phyloP scores from a whole-genome alignment of 805 yeast species.

The Suhomyces faveliae region DNA sequence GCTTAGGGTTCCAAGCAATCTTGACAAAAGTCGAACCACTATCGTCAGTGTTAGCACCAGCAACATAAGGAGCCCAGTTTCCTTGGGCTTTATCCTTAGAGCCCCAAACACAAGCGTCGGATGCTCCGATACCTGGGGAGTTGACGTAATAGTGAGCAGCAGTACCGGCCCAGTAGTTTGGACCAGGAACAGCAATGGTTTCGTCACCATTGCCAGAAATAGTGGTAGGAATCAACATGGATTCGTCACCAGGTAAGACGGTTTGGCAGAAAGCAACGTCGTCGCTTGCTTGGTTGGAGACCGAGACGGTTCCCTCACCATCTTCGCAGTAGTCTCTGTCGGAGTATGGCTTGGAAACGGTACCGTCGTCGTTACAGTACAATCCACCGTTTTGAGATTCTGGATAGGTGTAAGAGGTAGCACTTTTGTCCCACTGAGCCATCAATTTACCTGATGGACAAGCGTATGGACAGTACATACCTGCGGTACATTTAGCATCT shows the following conservation, averaged over 20 bases:
- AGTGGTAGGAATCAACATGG: slow-evolving; percentile 85
- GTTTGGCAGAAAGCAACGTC: slow-evolving; percentile 89
- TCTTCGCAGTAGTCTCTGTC: slow-evolving; percentile 65
- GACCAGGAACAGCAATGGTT: slow-evolving; percentile 78
- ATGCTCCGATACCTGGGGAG: slow-evolving; percentile 74
- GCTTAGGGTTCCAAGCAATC: slow-evolving; percentile 89
- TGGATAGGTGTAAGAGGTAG: slow-evolving; percentile 74
- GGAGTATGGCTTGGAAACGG: slow-evolving; percentile 58
- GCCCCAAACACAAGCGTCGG: slow-evolving; percentile 87
- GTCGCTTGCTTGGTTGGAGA: slow-evolving; percentile 53
- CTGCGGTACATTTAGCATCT: slow-evolving; percentile 70
- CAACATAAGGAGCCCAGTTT: slow-evolving; percentile 93
- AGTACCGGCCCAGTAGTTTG: slow-evolving; percentile 81
- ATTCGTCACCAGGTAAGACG: slow-evolving; percentile 91
- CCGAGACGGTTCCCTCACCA: slow-evolving; percentile 74
- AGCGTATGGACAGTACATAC: slow-evolving; percentile 88
- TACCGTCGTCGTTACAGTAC: slow-evolving; percentile 70
- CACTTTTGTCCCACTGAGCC: slow-evolving; percentile 84
- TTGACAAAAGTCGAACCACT: slow-evolving; percentile 72
- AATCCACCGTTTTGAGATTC: slow-evolving; percentile 81
- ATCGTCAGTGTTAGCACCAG: slow-evolving; percentile 81
- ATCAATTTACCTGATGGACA: slow-evolving; percentile 84
- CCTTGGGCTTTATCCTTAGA: slow-evolving; percentile 65
- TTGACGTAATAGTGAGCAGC: slow-evolving; percentile 86
- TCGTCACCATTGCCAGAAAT: slow-evolving; percentile 49